Evolutionary conservation across 2,329 filamentous ascomycete genomes (phyloP), one percentile per base, ranked within the genome.

Genomic region (Bipolaris gigantea): DNA sequence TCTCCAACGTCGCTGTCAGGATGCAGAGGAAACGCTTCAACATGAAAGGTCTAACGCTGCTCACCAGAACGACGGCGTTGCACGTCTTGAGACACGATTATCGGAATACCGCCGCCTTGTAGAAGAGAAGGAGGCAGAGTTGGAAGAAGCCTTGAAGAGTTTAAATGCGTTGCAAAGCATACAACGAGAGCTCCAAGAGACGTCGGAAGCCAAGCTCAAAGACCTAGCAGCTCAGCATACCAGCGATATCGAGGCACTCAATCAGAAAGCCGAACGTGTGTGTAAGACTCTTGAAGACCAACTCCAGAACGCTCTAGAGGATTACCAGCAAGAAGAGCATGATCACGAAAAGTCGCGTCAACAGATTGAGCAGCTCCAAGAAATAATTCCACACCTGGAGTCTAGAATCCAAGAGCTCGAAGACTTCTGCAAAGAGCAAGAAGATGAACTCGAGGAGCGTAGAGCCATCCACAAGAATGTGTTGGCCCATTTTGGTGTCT

Each of bases 371-470:
- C 35, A 33, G 42, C 50, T 64, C 9, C 64, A 67, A 40, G 48
- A 35, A 2, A 55, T 55, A 3, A 50, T 69, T 5, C 59, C 58
- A 2, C 41, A 56, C 6, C 51, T 72, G 2, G 60, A 71, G 42
- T 34, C 39, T 2, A 64, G 58, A 42, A 56, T 66, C 5, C 56
- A 67, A 34, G 60, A 70, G 40, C 67, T 74, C 15, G 57, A 57
- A n/a, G 53, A 68, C 2, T 49, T 62, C 4, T 70, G 64, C 30
- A 50, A 54, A 19, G 61, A 67, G 35, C 71, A 73, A 42, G 67
- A 72, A 18, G 62, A 65, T 25, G 66, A 72, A 50, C 51, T 74
- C 0, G 54, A 69, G 8, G 66, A 66, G 23, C 48, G 71, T 2
- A 64, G 57, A 46, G 59, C 66, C 8, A 43, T 62, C 35, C 65